phyloP scores from a whole-genome alignment of 2,329 filamentous ascomycete species.

The Decorospora gaudefroyi region DNA sequence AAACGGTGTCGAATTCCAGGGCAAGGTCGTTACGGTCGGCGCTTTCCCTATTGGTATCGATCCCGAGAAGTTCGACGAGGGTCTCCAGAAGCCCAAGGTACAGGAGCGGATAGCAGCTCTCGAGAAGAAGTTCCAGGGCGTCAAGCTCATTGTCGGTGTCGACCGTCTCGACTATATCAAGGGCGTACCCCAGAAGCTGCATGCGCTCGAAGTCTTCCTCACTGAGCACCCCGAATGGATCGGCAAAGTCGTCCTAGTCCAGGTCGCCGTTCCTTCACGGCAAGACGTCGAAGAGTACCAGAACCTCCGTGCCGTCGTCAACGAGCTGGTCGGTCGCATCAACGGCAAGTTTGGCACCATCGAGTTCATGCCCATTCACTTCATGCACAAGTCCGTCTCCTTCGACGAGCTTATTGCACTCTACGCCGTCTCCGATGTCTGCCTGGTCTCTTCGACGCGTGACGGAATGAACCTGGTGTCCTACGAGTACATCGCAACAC shows the following conservation, averaged over 20 bases:
- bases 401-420: constrained; percentile 95
- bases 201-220: constrained; percentile 93
- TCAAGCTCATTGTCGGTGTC: constrained; percentile 95
- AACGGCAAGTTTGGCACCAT: constrained; percentile 97
- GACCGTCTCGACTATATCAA: constrained; percentile 99
- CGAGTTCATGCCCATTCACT: constrained; percentile 99
- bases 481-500: constrained; percentile 96
- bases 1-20: constrained; percentile 89
- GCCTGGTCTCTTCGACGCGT: constrained; percentile 90
- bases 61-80: constrained; percentile 92
- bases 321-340: constrained; percentile 94
- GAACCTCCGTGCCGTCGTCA: constrained; percentile 91
- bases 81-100: constrained; percentile 81
- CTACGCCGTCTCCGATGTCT: constrained; percentile 90
- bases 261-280: constrained; percentile 91
- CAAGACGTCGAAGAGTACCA: constrained; percentile 98
- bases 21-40: constrained; percentile 85
- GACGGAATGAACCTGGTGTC: constrained; percentile 99
- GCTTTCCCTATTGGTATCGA: constrained; percentile 98
- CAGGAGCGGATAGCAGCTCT: constrained; percentile 84
- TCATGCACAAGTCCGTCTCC: constrained; percentile 92
- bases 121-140: constrained; percentile 88
- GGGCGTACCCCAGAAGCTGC: constrained; percentile 95
- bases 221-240: constrained; percentile 98
- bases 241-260: constrained; percentile 92